Percentiles rank a stretch among this genome's conserved stretches.
Conservation (phyloP, 2,329 filamentous ascomycete species). For the Alternaria brassicae region DNA sequence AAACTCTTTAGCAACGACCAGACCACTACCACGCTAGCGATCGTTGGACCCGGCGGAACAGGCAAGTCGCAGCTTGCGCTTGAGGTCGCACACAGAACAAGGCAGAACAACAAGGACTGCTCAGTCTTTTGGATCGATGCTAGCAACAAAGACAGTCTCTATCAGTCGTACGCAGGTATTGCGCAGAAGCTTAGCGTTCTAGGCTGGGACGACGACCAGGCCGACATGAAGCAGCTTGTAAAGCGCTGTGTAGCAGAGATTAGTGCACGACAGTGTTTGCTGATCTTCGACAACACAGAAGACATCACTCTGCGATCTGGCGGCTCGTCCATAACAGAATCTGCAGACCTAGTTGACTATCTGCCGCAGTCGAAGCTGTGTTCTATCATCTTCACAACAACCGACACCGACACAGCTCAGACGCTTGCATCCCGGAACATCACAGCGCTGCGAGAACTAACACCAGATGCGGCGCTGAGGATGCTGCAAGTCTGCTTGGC, state of each 20-base stretch:
- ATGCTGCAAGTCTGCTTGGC: slow-evolving; percentile 27
- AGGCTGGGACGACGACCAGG: slow-evolving; percentile 15
- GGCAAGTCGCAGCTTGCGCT: slow-evolving; percentile 40
- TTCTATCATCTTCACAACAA: slow-evolving; percentile 29
- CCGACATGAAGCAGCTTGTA: slow-evolving; percentile 27
- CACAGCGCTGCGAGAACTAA: slow-evolving; percentile 22
- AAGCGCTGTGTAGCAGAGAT: slow-evolving; percentile 16
- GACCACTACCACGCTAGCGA: slow-evolving; percentile 20
- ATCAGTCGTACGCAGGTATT: slow-evolving; percentile 43
- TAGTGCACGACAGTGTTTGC: slow-evolving; percentile 8
- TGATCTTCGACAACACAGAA: slow-evolving; percentile 42
- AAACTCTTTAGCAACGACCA: slow-evolving; percentile 28
- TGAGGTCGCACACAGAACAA: slow-evolving; percentile 52
- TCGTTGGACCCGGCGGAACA: slow-evolving; percentile 26
- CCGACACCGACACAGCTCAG: slow-evolving; percentile 15
- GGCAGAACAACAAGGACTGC: slow-evolving; percentile 44
- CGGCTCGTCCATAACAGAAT: slow-evolving; percentile 13
- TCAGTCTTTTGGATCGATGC: slow-evolving; percentile 57
- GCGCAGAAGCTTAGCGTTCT: slow-evolving; percentile 38
- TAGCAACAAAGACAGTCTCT: slow-evolving; percentile 49
- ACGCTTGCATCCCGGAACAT: slow-evolving; percentile 25
- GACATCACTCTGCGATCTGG: slow-evolving; percentile 10
- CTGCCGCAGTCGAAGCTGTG: slow-evolving; percentile 24
- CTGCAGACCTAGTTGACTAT: slow-evolving; percentile 19
- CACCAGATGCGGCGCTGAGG: slow-evolving; percentile 20